These are phyloP conservation scores for Coemansia sp. DNA, from an alignment of 371 early-diverging fungal genomes.

Conservation along the genomic window DNA sequence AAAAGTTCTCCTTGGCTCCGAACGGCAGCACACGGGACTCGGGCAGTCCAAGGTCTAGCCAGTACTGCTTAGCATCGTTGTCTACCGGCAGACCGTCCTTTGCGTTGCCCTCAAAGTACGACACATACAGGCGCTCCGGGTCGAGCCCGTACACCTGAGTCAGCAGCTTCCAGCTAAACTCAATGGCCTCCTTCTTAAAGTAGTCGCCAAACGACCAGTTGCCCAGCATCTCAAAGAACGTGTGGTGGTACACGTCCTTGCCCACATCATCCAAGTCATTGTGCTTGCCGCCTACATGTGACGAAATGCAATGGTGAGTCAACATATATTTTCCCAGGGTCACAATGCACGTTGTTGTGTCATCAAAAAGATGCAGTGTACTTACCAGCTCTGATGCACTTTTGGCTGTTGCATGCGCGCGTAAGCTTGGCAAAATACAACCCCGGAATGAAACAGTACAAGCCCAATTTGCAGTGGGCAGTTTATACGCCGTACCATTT, in stretches of 20 bases:
- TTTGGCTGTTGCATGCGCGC: slow-evolving; percentile 96
- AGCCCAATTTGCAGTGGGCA: too few species aligned
- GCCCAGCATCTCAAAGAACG: slow-evolving; percentile 99
- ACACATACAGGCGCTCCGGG: slow-evolving; percentile 93
- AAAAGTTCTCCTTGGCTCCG: slow-evolving; percentile 98
- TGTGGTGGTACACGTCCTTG: slow-evolving; percentile 99
- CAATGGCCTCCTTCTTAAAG: slow-evolving; percentile 97
- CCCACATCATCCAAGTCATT: slow-evolving; percentile 99
- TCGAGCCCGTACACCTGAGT: slow-evolving; percentile 87
- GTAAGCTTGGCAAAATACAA: slow-evolving; percentile 84
- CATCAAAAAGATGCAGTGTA: neutral
- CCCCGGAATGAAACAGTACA: too few species aligned
- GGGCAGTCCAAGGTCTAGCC: slow-evolving; percentile 91
- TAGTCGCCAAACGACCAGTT: slow-evolving; percentile 99
- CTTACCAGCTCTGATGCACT: slow-evolving; percentile 98
- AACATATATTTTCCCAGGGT: neutral
- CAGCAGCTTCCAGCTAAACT: slow-evolving; percentile 93
- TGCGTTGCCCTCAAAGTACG: slow-evolving; percentile 97
- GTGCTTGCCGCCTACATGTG: slow-evolving; percentile 94
- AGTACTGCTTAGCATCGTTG: slow-evolving; percentile 89
- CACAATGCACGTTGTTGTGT: neutral
- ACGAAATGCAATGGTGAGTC: neutral
- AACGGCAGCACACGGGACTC: slow-evolving; percentile 87
- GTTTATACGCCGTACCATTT: too few species aligned
- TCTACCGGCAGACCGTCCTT: slow-evolving; percentile 83